phyloP scores from a whole-genome alignment of 23 red algal genomes.

The Gracilaria caudata region DNA sequence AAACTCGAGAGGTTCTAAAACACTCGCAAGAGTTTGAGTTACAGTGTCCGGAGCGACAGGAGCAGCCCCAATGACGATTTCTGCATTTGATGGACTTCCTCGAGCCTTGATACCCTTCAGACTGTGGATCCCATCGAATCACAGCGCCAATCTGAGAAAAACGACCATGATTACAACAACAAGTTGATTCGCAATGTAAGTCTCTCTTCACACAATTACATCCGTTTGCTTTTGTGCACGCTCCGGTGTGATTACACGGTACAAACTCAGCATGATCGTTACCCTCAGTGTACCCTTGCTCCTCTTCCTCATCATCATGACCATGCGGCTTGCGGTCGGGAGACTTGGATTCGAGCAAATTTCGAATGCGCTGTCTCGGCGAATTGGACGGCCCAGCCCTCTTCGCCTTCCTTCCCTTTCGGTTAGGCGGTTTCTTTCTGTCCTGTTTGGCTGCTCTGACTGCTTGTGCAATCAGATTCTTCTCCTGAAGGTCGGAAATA shows the following conservation, averaged over 20 bases:
- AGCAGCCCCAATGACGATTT: slow-evolving; percentile 46
- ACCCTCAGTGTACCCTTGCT: neutral
- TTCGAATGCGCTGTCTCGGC: neutral
- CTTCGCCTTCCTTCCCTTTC: neutral
- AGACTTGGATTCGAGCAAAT: neutral
- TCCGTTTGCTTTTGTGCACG: slow-evolving; percentile 36
- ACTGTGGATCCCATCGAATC: slow-evolving; percentile 36
- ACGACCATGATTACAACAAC: slow-evolving; percentile 55
- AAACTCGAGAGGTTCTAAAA: slow-evolving; percentile 14
- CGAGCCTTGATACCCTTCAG: slow-evolving; percentile 16
- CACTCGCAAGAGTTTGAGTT: slow-evolving; percentile 50
- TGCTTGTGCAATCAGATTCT: slow-evolving; percentile 3
- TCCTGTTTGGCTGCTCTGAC: slow-evolving; percentile 26
- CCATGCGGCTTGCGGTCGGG: neutral
- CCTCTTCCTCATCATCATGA: neutral
- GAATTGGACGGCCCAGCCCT: neutral
- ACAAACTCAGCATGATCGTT: neutral
- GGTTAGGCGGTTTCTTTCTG: slow-evolving; percentile 12
- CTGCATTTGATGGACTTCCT: slow-evolving; percentile 13
- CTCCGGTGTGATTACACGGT: slow-evolving; percentile 57
- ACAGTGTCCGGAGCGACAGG: slow-evolving; percentile 49
- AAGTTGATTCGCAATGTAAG: slow-evolving; percentile 49
- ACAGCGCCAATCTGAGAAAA: slow-evolving; percentile 12
- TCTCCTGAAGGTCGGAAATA: slow-evolving; percentile 17
- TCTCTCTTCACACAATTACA: slow-evolving; percentile 45